Evolutionary conservation across 371 early-diverging fungal species (phyloP).

Genomic region (Mycotypha africana): DNA sequence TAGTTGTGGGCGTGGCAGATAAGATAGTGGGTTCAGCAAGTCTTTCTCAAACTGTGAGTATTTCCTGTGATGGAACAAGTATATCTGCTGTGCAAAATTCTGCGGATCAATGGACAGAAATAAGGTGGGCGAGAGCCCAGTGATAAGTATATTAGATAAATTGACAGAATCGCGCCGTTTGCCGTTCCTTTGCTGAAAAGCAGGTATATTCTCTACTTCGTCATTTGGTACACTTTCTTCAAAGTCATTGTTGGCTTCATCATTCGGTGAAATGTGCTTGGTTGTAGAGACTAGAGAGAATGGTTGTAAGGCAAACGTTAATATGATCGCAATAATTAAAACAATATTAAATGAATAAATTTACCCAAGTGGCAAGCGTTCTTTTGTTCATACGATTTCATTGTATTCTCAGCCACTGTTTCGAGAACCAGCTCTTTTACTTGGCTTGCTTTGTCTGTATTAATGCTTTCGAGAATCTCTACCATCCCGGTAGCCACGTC

Average conservation of each 20-base stretch:
- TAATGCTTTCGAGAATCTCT: slow-evolving; percentile 20
- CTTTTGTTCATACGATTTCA: slow-evolving; percentile 4
- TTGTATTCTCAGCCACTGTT: slow-evolving; percentile 25
- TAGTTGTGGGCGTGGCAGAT: slow-evolving; percentile 32
- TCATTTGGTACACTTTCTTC: background rate
- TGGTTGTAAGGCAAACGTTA: no score
- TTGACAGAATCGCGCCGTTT: slow-evolving; percentile 28
- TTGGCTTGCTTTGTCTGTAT: background rate
- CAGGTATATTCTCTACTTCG: slow-evolving; percentile 15
- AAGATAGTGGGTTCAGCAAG: slow-evolving; percentile 29
- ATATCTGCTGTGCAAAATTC: slow-evolving; percentile 69
- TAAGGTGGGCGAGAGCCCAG: slow-evolving; percentile 59
- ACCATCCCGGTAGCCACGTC: slow-evolving; percentile 38
- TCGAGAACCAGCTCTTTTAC: slow-evolving; percentile 25
- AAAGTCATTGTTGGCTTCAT: background rate
- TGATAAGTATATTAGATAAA: slow-evolving; percentile 44
- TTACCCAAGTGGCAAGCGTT: background rate
- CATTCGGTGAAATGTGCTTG: background rate
- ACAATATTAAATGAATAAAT: background rate
- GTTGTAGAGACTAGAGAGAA: no score
- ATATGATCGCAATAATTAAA: no score
- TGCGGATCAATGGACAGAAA: slow-evolving; percentile 57
- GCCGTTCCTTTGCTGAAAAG: background rate
- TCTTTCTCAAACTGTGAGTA: slow-evolving; percentile 25
- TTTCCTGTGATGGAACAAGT: slow-evolving; percentile 55